Evolutionary conservation across 176 grass and related monocot genomes (phyloP).

Genomic region (Bothriochloa decipiens): DNA sequence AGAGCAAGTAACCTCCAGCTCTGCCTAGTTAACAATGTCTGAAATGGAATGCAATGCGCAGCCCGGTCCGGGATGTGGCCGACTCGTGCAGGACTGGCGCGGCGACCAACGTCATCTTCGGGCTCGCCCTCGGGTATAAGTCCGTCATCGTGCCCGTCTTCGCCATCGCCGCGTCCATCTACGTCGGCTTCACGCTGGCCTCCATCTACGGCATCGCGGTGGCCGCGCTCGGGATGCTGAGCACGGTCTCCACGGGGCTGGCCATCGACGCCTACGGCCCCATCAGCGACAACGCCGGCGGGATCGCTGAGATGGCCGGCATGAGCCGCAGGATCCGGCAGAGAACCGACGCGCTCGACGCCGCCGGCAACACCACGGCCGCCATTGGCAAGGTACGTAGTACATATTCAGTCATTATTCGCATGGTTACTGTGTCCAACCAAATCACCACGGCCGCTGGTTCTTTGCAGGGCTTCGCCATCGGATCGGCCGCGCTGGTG

Average conservation of each 20-base stretch:
- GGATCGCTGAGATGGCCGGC: conserved; percentile 54
- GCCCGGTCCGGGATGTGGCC: conserved; percentile 67
- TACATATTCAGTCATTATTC: neutral
- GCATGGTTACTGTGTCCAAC: neutral
- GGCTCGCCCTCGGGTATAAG: conserved; percentile 72
- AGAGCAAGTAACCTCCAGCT: neutral
- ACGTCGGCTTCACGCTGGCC: conserved; percentile 63
- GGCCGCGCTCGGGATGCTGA: conserved; percentile 75
- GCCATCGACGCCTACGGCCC: conserved; percentile 75
- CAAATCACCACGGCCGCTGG: too few relatives aligned
- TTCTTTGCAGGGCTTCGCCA: conserved; percentile 66
- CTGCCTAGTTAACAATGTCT: neutral
- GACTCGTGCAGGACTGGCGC: conserved; percentile 71
- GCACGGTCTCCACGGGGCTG: conserved; percentile 69
- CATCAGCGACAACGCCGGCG: conserved; percentile 72
- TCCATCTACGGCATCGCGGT: conserved; percentile 78
- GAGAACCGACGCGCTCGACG: conserved; percentile 70
- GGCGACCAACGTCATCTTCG: conserved; percentile 80
- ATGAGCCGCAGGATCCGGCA: conserved; percentile 62
- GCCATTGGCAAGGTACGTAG: conserved; percentile 65
- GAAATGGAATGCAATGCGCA: conserved; percentile 12
- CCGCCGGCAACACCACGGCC: conserved; percentile 72
- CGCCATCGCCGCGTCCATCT: conserved; percentile 60
- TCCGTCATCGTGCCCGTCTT: conserved; percentile 73
- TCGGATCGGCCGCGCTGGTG: conserved; percentile 73